These are phyloP conservation scores for Cokeromyces recurvatus DNA, from an alignment of 371 early-diverging fungal genomes.

Conservation along the genomic window DNA sequence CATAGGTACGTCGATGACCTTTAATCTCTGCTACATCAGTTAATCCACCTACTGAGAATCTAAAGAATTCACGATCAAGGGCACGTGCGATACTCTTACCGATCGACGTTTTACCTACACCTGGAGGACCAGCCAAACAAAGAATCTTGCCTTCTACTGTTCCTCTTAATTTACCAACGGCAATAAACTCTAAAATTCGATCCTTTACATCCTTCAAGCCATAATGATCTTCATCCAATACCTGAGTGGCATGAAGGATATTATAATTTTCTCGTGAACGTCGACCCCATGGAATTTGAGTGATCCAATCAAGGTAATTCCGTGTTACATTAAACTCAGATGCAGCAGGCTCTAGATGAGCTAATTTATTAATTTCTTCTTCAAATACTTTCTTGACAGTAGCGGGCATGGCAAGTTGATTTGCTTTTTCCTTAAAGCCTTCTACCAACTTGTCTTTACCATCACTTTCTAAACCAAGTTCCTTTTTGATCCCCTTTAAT, in stretches of 20 bases:
- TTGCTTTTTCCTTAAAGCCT: constrained; percentile 82
- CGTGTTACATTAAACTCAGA: constrained; percentile 96
- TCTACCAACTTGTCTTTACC: constrained; percentile 96
- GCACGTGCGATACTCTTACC: constrained; percentile 96
- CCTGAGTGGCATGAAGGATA: constrained; percentile 70
- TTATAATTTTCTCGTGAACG: constrained; percentile 87
- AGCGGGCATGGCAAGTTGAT: constrained; percentile 84
- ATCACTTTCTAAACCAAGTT: constrained; percentile 93
- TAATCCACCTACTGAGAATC: constrained; percentile 96
- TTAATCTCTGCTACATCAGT: constrained; percentile 98
- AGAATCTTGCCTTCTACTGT: constrained; percentile 96
- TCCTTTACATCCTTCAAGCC: constrained; percentile 99
- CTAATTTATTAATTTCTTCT: constrained; percentile 92
- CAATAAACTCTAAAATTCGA: constrained; percentile 96
- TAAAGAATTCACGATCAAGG: constrained; percentile 88
- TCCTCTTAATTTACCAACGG: constrained; percentile 93
- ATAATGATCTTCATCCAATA: constrained; percentile 97
- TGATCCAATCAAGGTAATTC: constrained; percentile 97
- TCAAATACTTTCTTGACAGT: constrained; percentile 92
- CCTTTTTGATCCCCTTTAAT: constrained; percentile 96
- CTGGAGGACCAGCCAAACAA: constrained; percentile 95
- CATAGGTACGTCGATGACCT: constrained; percentile 97
- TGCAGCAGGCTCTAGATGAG: constrained; percentile 92
- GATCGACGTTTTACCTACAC: constrained; percentile 97
- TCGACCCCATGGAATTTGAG: constrained; percentile 95